These are phyloP conservation scores for Aspergillus bertholletiae DNA, from an alignment of 495 filamentous ascomycete genomes.

Conservation along the genomic window DNA sequence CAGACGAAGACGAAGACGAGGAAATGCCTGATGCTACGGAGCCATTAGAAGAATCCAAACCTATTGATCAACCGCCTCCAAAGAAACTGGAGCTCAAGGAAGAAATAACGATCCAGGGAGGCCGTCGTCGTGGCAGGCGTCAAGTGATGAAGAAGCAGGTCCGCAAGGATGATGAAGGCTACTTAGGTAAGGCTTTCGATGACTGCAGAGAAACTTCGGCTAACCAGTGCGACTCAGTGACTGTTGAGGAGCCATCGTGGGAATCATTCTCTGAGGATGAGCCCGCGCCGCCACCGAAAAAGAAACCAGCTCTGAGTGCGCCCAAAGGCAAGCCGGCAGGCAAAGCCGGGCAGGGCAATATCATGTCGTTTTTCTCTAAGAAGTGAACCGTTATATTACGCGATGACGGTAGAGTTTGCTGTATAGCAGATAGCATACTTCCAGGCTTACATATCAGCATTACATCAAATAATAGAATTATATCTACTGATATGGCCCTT, in stretches of 20 bases:
- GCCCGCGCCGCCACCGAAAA: slow-evolving; percentile 59
- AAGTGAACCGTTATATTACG: slow-evolving; percentile 43
- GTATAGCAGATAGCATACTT: background rate
- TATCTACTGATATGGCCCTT: no score
- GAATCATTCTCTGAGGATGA: slow-evolving; percentile 96
- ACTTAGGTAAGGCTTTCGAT: slow-evolving; percentile 64
- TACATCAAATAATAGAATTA: background rate
- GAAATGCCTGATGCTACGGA: slow-evolving; percentile 44
- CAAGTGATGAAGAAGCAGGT: slow-evolving; percentile 88
- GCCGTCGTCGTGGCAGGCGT: slow-evolving; percentile 74
- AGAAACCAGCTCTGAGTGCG: slow-evolving; percentile 49
- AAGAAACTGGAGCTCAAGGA: slow-evolving; percentile 39
- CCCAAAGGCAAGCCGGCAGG: slow-evolving; percentile 55
- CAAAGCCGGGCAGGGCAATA: slow-evolving; percentile 75
- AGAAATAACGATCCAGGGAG: slow-evolving; percentile 49
- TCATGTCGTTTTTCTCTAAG: slow-evolving; percentile 93
- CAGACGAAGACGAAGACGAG: slow-evolving; percentile 29
- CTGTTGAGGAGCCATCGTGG: slow-evolving; percentile 83
- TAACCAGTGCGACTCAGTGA: slow-evolving; percentile 57
- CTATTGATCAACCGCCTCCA: slow-evolving; percentile 41
- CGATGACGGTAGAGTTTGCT: background rate
- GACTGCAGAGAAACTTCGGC: slow-evolving; percentile 7
- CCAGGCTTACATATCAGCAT: background rate
- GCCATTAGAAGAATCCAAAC: slow-evolving; percentile 42
- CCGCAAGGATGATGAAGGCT: slow-evolving; percentile 88